Evolutionary conservation across 306 rosid genomes (phyloP).

Genomic region (Luffa aegyptiaca): DNA sequence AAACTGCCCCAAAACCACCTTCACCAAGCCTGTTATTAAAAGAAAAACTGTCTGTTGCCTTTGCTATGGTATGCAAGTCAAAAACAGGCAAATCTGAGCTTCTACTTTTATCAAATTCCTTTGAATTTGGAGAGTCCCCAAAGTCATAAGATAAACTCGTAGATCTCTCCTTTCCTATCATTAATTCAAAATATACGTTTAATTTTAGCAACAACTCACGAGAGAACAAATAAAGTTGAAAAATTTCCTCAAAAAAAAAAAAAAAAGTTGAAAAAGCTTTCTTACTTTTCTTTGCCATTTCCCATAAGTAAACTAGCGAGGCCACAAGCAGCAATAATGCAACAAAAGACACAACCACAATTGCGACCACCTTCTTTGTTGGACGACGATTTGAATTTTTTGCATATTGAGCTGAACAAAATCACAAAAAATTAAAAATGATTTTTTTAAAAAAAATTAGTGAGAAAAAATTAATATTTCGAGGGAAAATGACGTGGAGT

Average conservation of each 20-base stretch:
- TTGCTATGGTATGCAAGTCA: neutral
- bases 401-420: conserved; percentile 14
- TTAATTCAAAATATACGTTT: neutral
- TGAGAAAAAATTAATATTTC: no score
- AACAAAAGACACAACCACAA: neutral
- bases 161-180: neutral
- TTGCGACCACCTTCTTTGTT: neutral
- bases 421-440: no score
- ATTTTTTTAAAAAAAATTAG: no score
- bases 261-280: neutral
- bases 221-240: neutral
- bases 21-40: neutral
- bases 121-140: neutral
- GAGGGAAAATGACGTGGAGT: neutral
- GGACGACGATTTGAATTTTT: conserved; percentile 7
- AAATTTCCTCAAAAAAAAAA: no score
- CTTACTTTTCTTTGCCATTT: conserved; percentile 11
- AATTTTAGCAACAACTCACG: neutral
- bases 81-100: neutral
- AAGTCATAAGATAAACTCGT: neutral
- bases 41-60: neutral
- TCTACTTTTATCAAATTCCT: neutral
- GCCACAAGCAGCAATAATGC: neutral
- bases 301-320: neutral
- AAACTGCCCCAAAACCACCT: conserved; percentile 7